These are phyloP conservation scores for Candida maris DNA, from an alignment of 805 yeast genomes.

Conservation along the genomic window DNA sequence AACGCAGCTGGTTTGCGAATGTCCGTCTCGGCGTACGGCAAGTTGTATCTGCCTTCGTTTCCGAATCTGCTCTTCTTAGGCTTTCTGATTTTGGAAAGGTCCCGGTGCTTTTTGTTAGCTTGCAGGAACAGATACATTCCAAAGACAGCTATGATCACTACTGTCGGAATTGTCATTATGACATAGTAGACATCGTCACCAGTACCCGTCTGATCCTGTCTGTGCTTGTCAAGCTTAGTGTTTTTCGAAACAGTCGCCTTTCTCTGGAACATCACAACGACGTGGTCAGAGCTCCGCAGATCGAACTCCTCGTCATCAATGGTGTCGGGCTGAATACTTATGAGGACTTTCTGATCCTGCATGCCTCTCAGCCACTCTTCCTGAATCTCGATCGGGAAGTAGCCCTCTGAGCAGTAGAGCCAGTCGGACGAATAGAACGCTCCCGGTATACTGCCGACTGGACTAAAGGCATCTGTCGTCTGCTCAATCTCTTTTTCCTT, in stretches of 20 bases:
- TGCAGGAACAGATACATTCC: slow-evolving; percentile 63
- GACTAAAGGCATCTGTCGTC: slow-evolving; percentile 7
- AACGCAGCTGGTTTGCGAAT: slow-evolving; percentile 22
- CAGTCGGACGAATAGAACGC: slow-evolving; percentile 69
- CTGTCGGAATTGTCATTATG: slow-evolving; percentile 65
- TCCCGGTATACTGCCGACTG: slow-evolving; percentile 31
- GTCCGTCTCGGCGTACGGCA: slow-evolving; percentile 27
- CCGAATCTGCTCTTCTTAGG: slow-evolving; percentile 35
- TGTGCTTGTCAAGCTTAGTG: slow-evolving; percentile 29
- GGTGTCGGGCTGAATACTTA: slow-evolving; percentile 72
- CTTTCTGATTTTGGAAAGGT: slow-evolving; percentile 41
- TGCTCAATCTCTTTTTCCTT: slow-evolving; percentile 18
- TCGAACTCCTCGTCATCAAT: slow-evolving; percentile 65
- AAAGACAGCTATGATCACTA: slow-evolving; percentile 55
- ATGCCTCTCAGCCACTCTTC: slow-evolving; percentile 62
- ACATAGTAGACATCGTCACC: slow-evolving; percentile 48
- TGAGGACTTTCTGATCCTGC: slow-evolving; percentile 51
- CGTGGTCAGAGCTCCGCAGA: slow-evolving; percentile 38
- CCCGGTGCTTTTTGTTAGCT: slow-evolving; percentile 54
- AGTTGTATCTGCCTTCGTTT: slow-evolving; percentile 27
- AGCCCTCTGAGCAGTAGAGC: slow-evolving; percentile 60
- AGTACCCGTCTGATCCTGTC: slow-evolving; percentile 39
- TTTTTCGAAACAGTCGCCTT: slow-evolving; percentile 54
- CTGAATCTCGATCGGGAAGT: slow-evolving; percentile 54
- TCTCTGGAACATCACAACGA: slow-evolving; percentile 44